Conservation (phyloP, 164 flowering plant species). For the Magnolia officinalis region DNA sequence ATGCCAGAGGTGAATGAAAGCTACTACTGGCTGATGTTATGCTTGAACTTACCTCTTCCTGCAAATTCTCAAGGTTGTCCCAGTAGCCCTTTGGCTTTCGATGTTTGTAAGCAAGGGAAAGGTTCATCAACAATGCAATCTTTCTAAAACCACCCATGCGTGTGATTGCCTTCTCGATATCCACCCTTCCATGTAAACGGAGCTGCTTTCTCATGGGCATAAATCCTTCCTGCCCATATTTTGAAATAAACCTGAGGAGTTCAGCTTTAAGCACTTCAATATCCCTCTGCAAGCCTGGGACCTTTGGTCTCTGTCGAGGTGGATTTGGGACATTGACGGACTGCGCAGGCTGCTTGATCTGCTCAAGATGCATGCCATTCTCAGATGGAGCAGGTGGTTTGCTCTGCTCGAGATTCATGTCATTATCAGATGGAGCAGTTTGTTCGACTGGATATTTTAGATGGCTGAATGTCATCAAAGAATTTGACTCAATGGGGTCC, state of each 20-base stretch:
- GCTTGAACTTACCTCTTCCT: conserved; percentile 60
- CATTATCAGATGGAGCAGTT: conserved; percentile 15
- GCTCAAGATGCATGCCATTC: conserved; percentile 9
- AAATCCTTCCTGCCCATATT: conserved; percentile 89
- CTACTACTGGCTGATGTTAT: background rate
- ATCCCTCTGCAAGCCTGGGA: conserved; percentile 87
- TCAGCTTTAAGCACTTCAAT: conserved; percentile 77
- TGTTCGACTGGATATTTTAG: conserved; percentile 22
- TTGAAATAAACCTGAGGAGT: conserved; percentile 58
- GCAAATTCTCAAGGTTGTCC: conserved; percentile 84
- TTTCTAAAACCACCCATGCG: conserved; percentile 94
- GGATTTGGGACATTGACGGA: conserved; percentile 11
- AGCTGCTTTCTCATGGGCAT: conserved; percentile 99
- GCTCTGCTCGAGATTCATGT: conserved; percentile 5
- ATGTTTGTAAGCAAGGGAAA: conserved; percentile 87
- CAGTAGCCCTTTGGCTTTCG: conserved; percentile 95
- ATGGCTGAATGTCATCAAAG: conserved; percentile 18
- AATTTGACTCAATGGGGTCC: conserved; percentile 21
- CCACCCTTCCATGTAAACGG: conserved; percentile 78
- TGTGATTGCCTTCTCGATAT: conserved; percentile 91
- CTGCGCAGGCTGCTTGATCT: conserved; percentile 9
- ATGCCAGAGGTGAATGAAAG: background rate
- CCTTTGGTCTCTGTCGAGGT: conserved; percentile 51
- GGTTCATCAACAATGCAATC: conserved; percentile 76
- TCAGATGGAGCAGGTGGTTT: conserved; percentile 14